phyloP scores from a whole-genome alignment of 1,284 basidiomycete species.

The Ustilago cynodontis region DNA sequence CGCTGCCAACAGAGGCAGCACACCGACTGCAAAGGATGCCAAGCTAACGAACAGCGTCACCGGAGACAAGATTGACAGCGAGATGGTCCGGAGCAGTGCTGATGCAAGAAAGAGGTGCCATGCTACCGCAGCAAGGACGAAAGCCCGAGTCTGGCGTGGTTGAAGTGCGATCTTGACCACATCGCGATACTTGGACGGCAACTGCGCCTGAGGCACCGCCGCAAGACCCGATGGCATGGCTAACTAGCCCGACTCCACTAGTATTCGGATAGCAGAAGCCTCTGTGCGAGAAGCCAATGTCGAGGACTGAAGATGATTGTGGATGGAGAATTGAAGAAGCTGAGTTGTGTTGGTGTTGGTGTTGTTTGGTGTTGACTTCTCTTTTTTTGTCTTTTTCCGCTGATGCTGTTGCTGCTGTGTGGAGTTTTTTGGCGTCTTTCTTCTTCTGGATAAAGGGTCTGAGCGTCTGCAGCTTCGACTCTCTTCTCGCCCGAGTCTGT shows the following conservation, averaged over 20 bases:
- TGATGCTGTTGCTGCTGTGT: constrained; percentile 4
- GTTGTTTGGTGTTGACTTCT: constrained; percentile 9
- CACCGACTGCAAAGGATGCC: constrained; percentile 28
- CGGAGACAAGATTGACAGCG: constrained; percentile 22
- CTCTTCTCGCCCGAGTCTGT: constrained; percentile 30
- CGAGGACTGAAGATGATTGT: background rate
- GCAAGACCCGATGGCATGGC: constrained; percentile 38
- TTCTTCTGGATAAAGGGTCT: background rate
- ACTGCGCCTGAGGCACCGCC: constrained; percentile 45
- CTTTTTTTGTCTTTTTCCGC: too few species aligned
- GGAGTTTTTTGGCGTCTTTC: constrained; percentile 18
- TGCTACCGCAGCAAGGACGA: constrained; percentile 40
- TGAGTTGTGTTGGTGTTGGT: constrained; percentile 7
- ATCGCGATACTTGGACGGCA: constrained; percentile 47
- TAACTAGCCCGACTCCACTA: background rate
- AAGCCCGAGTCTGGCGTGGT: constrained; percentile 56
- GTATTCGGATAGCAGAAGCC: background rate
- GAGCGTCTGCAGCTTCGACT: background rate
- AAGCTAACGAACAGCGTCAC: constrained; percentile 15
- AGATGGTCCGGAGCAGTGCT: constrained; percentile 19
- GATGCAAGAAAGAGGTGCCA: constrained; percentile 39
- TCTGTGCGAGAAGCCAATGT: background rate
- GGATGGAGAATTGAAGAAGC: background rate
- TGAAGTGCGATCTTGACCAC: constrained; percentile 51
- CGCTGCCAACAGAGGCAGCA: constrained; percentile 42